Base-by-base conservation (phyloP, 352 stramenopile species). In the Phytophthora boehmeriae region DNA sequence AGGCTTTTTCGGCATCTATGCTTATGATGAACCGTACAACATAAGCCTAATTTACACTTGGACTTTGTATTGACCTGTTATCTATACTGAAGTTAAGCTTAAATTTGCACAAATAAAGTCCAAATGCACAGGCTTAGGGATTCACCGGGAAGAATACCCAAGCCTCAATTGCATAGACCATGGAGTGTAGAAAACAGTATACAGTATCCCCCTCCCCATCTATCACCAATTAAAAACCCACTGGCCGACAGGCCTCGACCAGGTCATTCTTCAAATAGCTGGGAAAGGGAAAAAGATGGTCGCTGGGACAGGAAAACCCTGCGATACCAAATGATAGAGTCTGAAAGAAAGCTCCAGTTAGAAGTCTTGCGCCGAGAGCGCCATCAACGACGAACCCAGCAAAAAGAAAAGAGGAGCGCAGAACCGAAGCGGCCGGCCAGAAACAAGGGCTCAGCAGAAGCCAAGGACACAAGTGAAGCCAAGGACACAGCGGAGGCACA, bases 121-220 rank as follows among this genome's bases (percentile, higher is more conserved):
- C 30, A 36, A 36, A 36, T 36, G 30, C 30, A 36, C 30, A 36
- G 30, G 30, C 30, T 36, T 36, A 36, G 30, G 30, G 30, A 6
- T 11, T 36, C 30, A 11, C 11, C n/a, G n/a, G n/a, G n/a, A n/a
- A n/a, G n/a, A n/a, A n/a, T 36, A 11, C 30, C 30, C 30, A 11
- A 36, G 30, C 11, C 30, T 11, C 30, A 11, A 36, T n/a, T 11
- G 11, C 30, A 36, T 36, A 36, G 30, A 36, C 30, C 30, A 36
- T 11, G 30, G 11, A 11, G 30, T 11, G 11, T 11, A 36, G 11
- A 11, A 36, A 11, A 36, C 6, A 36, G 30, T 6, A 6, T 36
- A 36, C 30, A n/a, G n/a, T n/a, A n/a, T 36, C 6, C 30, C 30
- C 30, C 30, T 62, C 0, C 54, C 54, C 6, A n/a, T n/a, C n/a